Evolutionary conservation across 306 rosid species (phyloP).

Genomic region (Acacia melanoxylon): DNA sequence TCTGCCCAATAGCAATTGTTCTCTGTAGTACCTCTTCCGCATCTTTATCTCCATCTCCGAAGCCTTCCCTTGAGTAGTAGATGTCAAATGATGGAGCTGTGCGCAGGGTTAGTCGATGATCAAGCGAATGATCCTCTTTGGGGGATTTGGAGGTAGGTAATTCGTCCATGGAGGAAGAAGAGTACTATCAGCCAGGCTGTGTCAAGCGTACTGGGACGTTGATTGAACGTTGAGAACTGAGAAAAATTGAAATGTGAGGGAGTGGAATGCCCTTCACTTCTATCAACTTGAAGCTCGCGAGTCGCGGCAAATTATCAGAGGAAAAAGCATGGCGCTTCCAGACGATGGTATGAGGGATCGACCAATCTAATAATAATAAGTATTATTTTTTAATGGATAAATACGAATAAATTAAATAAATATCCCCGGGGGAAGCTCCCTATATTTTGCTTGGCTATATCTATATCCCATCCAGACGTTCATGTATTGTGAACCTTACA

Average conservation of each 20-base stretch:
- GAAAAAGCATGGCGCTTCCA: not conserved
- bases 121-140: slow-evolving; percentile 9
- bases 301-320: not conserved
- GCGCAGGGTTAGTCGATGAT: slow-evolving; percentile 32
- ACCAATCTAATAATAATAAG: not conserved
- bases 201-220: not conserved
- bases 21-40: slow-evolving; percentile 44
- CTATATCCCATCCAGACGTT: not conserved
- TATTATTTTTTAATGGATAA: not conserved
- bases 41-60: slow-evolving; percentile 29
- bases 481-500: too few relatives aligned
- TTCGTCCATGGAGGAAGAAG: slow-evolving; percentile 35
- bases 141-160: slow-evolving; percentile 11
- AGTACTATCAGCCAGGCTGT: slow-evolving; percentile 5
- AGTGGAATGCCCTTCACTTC: not conserved
- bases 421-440: not conserved
- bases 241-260: not conserved
- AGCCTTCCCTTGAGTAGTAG: slow-evolving; percentile 35
- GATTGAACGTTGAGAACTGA: not conserved
- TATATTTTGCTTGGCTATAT: not conserved
- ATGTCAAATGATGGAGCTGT: slow-evolving; percentile 70
- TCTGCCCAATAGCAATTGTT: slow-evolving; percentile 33
- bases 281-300: not conserved
- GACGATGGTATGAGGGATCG: not conserved
- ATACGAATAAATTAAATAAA: not conserved